Evolutionary conservation across 352 stramenopile species (phyloP).

Genomic region (Discostella stelligera): DNA sequence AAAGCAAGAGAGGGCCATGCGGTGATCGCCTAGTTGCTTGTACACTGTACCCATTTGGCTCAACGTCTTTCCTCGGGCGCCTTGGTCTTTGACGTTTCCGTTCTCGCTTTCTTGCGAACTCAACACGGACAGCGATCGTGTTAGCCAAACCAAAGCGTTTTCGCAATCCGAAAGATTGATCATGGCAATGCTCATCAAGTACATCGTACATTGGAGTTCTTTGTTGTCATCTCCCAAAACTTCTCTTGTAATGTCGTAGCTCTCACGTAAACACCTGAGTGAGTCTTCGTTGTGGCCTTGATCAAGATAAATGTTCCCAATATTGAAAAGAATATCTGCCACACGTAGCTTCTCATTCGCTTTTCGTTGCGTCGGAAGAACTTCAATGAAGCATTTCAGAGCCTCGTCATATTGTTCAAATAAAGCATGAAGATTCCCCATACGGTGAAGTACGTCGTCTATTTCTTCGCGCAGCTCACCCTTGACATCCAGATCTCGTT

Average conservation of each 20-base stretch:
- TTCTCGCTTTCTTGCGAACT: conserved; percentile 30
- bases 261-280: conserved; percentile 56
- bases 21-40: conserved; percentile 48
- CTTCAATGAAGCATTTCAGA: conserved; percentile 54
- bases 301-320: conserved; percentile 68
- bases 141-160: conserved; percentile 54
- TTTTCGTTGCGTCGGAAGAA: conserved; percentile 54
- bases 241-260: conserved; percentile 60
- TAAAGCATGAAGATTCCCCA: conserved; percentile 62
- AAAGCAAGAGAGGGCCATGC: conserved; percentile 55
- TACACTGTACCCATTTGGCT: conserved; percentile 54
- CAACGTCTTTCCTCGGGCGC: conserved; percentile 47
- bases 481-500: conserved; percentile 47
- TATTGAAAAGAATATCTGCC: conserved; percentile 71
- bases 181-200: conserved; percentile 59
- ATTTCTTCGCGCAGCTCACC: conserved; percentile 56
- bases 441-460: conserved; percentile 61
- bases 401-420: conserved; percentile 56
- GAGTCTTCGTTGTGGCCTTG: conserved; percentile 42
- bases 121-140: conserved; percentile 41
- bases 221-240: conserved; percentile 52
- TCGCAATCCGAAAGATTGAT: conserved; percentile 48
- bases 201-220: conserved; percentile 66
- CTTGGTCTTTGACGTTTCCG: conserved; percentile 36
- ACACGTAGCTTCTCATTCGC: conserved; percentile 55